Evolutionary conservation across 495 filamentous ascomycete genomes (phyloP), one percentile per base, ranked within the genome.

Genomic region (Polyplosphaeria fusca): DNA sequence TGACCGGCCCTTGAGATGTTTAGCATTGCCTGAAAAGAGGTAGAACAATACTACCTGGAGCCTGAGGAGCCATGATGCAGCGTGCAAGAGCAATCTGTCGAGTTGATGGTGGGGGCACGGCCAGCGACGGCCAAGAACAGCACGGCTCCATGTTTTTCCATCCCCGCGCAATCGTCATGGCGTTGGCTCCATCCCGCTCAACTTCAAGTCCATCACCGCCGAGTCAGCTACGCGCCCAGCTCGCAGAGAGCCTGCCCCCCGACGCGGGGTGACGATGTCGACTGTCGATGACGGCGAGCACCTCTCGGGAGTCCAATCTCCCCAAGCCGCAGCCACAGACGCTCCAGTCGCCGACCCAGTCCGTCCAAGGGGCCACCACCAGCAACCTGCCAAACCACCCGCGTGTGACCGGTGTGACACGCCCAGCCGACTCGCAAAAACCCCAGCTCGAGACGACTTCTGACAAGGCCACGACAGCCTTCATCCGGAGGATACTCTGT

Each of bases 401-500:
- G 47, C 54, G 60, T 47, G 32, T 32, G 18, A 46, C 51, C 13
- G 45, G 43, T 16, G 60, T 35, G 26, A 45, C 49, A 19, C 63
- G 58, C n/a, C 48, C 25, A 19, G 5, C 48, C 23, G 58, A 61
- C 45, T 41, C 41, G 46, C 35, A 16, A 24, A 60, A 54, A 42
- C 35, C 73, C 0, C 38, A 63, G 24, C 35, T 61, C 20, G 79
- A 78, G 61, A 56, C 70, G n/a, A 56, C 68, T 14, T 77, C 75
- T 24, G 81, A 88, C 48, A 79, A 78, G 59, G 77, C 77, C 3
- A 85, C 83, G 1, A 65, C 73, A 3, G 72, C 76, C 20, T 76
- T 87, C 42, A 84, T 89, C 56, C 77, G 85, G 55, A 79, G 83
- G 12, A 78, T 83, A 14, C 76, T 89, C n/a, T 87, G 84, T 64